A percentile compares a stretch with the other conserved stretches of the same genome.
Evolutionary conservation across 1,284 basidiomycete species (phyloP).

Genomic region (Cryptococcus sp.): DNA sequence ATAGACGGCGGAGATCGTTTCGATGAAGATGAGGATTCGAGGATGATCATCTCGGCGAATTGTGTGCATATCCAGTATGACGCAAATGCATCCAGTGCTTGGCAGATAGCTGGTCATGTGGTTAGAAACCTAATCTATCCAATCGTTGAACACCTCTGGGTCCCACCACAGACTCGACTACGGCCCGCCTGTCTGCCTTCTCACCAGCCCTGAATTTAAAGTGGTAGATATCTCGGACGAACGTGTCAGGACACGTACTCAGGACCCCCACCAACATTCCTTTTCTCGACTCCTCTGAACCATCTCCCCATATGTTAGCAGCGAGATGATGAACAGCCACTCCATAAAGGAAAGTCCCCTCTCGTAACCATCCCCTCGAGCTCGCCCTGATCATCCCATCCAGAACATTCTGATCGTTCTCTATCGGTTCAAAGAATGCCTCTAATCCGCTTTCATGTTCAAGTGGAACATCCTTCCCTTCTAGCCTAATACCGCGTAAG

Average conservation of each 20-base stretch:
- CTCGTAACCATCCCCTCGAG: conserved; percentile 38
- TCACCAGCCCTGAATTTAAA: background rate
- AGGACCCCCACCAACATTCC: background rate
- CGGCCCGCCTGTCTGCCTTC: background rate
- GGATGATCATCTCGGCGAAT: too few species aligned
- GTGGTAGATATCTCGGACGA: background rate
- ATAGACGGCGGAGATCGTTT: too few species aligned
- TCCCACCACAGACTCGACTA: background rate
- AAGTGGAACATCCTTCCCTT: conserved; percentile 23
- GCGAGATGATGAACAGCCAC: conserved; percentile 78
- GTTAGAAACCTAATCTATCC: background rate
- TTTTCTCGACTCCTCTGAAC: background rate
- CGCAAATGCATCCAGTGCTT: too few species aligned
- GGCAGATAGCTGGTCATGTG: background rate
- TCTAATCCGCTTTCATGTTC: conserved; percentile 49
- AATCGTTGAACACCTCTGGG: background rate
- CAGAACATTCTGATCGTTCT: conserved; percentile 63
- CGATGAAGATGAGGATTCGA: too few species aligned
- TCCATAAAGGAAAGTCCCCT: conserved; percentile 57
- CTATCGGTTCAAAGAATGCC: conserved; percentile 68
- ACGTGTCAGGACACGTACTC: background rate
- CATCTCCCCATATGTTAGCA: conserved; percentile 60
- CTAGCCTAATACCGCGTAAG: conserved; percentile 56
- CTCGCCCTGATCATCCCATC: conserved; percentile 50
- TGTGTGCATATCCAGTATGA: too few species aligned